Percentiles rank a stretch among this genome's conserved stretches.
Evolutionary conservation across 2,329 filamentous ascomycete species (phyloP).

Genomic region (Aspergillus ochraceus): DNA sequence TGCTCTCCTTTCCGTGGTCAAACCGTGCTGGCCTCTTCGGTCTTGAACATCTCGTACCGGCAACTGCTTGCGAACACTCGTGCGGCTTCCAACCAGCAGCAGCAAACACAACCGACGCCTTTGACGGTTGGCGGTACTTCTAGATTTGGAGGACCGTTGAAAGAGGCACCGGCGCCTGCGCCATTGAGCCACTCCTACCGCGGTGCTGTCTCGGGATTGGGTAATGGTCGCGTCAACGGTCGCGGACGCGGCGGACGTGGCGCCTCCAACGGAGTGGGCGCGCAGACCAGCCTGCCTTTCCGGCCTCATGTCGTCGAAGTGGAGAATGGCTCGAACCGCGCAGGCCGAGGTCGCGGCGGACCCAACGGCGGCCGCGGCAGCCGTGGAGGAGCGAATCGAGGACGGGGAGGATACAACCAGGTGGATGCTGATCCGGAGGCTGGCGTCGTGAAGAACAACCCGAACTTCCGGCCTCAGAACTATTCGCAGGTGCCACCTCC

Average conservation of each 20-base stretch:
- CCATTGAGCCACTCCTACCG: slow-evolving; percentile 61
- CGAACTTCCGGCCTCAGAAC: slow-evolving; percentile 56
- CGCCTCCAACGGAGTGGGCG: slow-evolving; percentile 24
- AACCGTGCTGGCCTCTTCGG: slow-evolving; percentile 82
- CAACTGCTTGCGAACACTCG: slow-evolving; percentile 68
- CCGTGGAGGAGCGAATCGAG: slow-evolving; percentile 31
- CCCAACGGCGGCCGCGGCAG: slow-evolving; percentile 29
- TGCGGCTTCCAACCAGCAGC: slow-evolving; percentile 45
- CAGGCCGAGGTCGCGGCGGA: slow-evolving; percentile 32
- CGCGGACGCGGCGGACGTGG: slow-evolving; percentile 38
- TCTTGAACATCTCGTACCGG: slow-evolving; percentile 80
- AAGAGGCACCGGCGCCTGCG: slow-evolving; percentile 55
- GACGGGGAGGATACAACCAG: slow-evolving; percentile 38
- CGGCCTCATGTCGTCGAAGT: slow-evolving; percentile 31
- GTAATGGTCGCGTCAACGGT: slow-evolving; percentile 35
- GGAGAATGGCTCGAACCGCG: slow-evolving; percentile 22
- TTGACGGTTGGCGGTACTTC: slow-evolving; percentile 56
- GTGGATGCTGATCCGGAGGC: slow-evolving; percentile 54
- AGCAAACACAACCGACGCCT: slow-evolving; percentile 57
- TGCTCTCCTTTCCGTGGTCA: slow-evolving; percentile 93
- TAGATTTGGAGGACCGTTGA: slow-evolving; percentile 61
- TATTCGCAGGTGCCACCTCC: slow-evolving; percentile 55
- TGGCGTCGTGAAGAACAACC: slow-evolving; percentile 57
- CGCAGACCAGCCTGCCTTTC: slow-evolving; percentile 30
- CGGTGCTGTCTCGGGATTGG: slow-evolving; percentile 54